Evolutionary conservation across 106 monocot species (phyloP).

Genomic region (Hemerocallis citrina): DNA sequence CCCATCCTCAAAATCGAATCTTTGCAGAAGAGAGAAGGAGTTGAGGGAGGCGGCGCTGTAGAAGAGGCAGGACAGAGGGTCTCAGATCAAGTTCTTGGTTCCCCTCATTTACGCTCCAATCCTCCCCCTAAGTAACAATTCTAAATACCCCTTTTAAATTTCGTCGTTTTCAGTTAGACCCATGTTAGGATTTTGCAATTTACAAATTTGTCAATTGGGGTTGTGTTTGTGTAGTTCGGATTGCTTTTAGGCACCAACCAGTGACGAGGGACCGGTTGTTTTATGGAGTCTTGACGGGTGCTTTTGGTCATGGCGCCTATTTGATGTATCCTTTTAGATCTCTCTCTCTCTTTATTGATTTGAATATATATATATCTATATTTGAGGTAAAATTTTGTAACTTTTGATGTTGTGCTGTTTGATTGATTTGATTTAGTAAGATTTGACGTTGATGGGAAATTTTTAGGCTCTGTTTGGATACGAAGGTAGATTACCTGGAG

Average conservation of each 20-base stretch:
- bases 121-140: constrained; percentile 76
- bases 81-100: constrained; percentile 46
- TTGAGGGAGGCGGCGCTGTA: constrained; percentile 24
- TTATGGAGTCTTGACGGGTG: constrained; percentile 75
- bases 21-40: too few relatives aligned
- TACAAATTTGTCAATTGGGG: not conserved
- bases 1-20: not conserved
- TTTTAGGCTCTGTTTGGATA: too few relatives aligned
- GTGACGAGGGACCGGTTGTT: constrained; percentile 86
- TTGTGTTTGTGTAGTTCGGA: constrained; percentile 82
- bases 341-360: too few relatives aligned
- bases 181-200: not conserved
- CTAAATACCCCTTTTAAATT: not conserved
- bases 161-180: too few relatives aligned
- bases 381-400: too few relatives aligned
- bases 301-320: constrained; percentile 85
- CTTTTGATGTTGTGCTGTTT: too few relatives aligned
- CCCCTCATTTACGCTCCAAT: constrained; percentile 84
- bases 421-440: too few relatives aligned
- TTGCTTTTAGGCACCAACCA: constrained; percentile 68
- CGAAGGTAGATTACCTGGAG: too few relatives aligned
- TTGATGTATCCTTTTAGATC: constrained; percentile 94
- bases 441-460: too few relatives aligned
- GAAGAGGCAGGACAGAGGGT: constrained; percentile 30
- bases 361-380: too few relatives aligned